Evolutionary conservation across 2,329 filamentous ascomycete species (phyloP).

Genomic region (Phialophora macrospora): DNA sequence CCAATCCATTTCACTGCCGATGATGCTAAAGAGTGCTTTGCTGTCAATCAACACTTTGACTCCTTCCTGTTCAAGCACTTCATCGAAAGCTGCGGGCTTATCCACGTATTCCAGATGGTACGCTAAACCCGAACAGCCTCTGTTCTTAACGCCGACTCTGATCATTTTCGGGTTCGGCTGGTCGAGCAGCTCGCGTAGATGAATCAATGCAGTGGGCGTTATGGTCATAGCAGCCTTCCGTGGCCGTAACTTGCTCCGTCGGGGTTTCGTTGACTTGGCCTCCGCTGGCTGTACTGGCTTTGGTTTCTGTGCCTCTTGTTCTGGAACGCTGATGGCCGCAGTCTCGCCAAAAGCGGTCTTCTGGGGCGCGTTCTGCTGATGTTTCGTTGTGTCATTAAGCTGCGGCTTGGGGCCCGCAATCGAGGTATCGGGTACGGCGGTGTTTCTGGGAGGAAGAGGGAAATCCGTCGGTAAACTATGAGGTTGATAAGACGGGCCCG

Average conservation of each 20-base stretch:
- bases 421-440: constrained; percentile 64
- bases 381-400: constrained; percentile 55
- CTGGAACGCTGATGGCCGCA: constrained; percentile 57
- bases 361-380: constrained; percentile 44
- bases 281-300: constrained; percentile 51
- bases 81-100: constrained; percentile 84
- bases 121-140: constrained; percentile 89
- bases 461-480: constrained; percentile 62
- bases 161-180: constrained; percentile 91
- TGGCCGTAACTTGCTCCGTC: constrained; percentile 70
- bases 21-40: constrained; percentile 97
- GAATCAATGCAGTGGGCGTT: constrained; percentile 76
- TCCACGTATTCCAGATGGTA: constrained; percentile 97
- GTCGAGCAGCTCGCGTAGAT: constrained; percentile 76
- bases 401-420: constrained; percentile 60
- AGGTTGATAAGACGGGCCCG: constrained; percentile 66
- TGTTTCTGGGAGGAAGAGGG: constrained; percentile 61
- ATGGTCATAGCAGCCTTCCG: constrained; percentile 92
- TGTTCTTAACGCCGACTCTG: constrained; percentile 89
- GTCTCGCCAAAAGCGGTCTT: constrained; percentile 40
- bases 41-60: constrained; percentile 96
- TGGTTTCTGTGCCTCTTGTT: constrained; percentile 70
- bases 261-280: constrained; percentile 54
- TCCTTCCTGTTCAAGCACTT: constrained; percentile 91
- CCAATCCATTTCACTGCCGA: constrained; percentile 99